Evolutionary conservation across 164 flowering plant species (phyloP), one percentile per base, ranked within the genome.

Genomic region (Litsea cubeba): DNA sequence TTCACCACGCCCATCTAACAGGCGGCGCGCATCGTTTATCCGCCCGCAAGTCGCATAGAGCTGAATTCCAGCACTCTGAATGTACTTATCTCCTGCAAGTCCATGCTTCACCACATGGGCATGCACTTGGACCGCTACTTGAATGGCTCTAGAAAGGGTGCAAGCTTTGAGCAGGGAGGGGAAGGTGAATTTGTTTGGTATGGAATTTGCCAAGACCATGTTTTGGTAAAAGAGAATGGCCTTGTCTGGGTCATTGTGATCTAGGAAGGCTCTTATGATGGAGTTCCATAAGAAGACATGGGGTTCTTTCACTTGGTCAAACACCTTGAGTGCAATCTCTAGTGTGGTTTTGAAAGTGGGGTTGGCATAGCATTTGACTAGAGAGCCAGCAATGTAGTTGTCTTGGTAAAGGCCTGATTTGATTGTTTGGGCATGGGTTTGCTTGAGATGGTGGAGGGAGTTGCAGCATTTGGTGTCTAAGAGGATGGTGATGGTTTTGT

Each of bases 281-380:
- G 77, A 76, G 74, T 89, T 89, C 83, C 83, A 89, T 1, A 84
- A 74, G 75, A 87, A 89, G 23, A 78, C 82, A 72, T 86, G 84
- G 49, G 86, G 88, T 0, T 69, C 71, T 6, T 79, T 74, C 23
- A 86, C 74, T 71, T 71, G 73, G 12, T 79, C 72, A 57, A 87
- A 83, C 65, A 86, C 85, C 69, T 75, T 71, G 23, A 82, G 71
- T 2, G 90, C 87, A 67, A 28, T 17, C 2, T 11, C 71, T 8
- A 87, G 72, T 54, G 69, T 78, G 28, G 68, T 65, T 17, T 20
- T 17, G 76, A 81, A 72, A 18, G 62, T 72, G 26, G 79, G 71
- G 69, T 78, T 80, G 10, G 90, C 73, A 69, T 84, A 85, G 69
- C 76, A 82, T 65, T 87, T 83, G 2, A 87, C 77, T 20, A 88